Evolutionary conservation across 2,329 filamentous ascomycete genomes (phyloP), one percentile per base, ranked within the genome.

Genomic region (Alternaria gansuensis): DNA sequence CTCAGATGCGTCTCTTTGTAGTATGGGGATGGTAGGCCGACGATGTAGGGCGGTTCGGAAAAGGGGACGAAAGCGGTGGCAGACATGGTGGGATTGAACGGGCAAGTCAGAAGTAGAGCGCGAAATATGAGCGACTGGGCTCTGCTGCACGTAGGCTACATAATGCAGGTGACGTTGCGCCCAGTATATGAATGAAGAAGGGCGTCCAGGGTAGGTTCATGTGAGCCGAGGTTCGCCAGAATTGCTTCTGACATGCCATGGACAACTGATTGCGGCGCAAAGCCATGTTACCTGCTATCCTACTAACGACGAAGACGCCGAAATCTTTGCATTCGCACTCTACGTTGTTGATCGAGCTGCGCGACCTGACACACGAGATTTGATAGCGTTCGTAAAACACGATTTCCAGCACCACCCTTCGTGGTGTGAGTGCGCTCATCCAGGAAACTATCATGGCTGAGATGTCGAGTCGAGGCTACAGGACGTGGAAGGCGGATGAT

Each of bases 41-140:
- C 82, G 45, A 92, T 82, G 79, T 88, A 92, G 1, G 89, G 84
- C 1, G 90, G 90, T 68, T 93, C 90, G 5, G 88, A 87, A 78
- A 92, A 91, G 50, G 90, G 90, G 26, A 90, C 57, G 52, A 74
- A 66, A 40, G 73, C 67, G 11, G 63, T 68, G 23, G 73, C 66
- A 6, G 71, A 69, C 73, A 75, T 76, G n/a, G 46, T 65, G 60
- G 44, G 45, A 28, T n/a, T 46, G 23, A 23, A 13, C 5, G 9
- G 5, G 21, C 31, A 21, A 48, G n/a, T 8, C 21, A 21, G 59
- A 41, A 54, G 17, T 28, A 48, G 17, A 29, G 14, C 14, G 5
- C 3, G 8, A 34, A 17, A 5, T 44, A 3, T 5, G 26, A 50
- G 24, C 45, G 26, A 55, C 44, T 9, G 39, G 26, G 24, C 21